phyloP scores from a whole-genome alignment of 208 protist species.

The Naegleria lovaniensis region DNA sequence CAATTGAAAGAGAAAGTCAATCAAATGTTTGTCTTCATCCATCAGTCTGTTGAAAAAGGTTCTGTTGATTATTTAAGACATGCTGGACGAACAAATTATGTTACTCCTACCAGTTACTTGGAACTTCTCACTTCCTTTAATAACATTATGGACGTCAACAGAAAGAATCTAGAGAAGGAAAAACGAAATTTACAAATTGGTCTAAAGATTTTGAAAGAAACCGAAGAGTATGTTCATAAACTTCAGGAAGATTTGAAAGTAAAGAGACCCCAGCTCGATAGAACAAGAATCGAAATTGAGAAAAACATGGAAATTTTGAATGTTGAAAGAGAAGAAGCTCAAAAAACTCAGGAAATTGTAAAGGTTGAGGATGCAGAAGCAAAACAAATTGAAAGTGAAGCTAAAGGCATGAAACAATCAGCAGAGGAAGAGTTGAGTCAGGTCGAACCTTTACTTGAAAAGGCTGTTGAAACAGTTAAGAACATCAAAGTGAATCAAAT shows the following conservation, averaged over 20 bases:
- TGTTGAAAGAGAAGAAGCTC: conserved; percentile 79
- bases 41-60: conserved; percentile 79
- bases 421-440: conserved; percentile 87
- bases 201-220: conserved; percentile 84
- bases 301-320: conserved; percentile 81
- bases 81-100: conserved; percentile 89
- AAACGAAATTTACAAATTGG: conserved; percentile 82
- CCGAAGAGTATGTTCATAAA: conserved; percentile 77
- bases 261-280: conserved; percentile 86
- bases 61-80: conserved; percentile 78
- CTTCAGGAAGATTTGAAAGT: conserved; percentile 85
- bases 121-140: conserved; percentile 87
- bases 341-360: conserved; percentile 77
- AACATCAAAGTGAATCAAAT: conserved; percentile 92
- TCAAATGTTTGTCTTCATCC: conserved; percentile 83
- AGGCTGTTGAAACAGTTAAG: conserved; percentile 83
- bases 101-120: conserved; percentile 97
- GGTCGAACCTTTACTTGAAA: conserved; percentile 92
- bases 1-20: conserved; percentile 75
- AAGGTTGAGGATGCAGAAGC: conserved; percentile 82
- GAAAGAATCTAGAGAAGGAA: conserved; percentile 62
- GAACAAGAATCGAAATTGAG: conserved; percentile 86
- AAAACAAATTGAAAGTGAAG: conserved; percentile 78
- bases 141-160: conserved; percentile 67
- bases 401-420: conserved; percentile 82